These are phyloP conservation scores for Pythium chondricola DNA, from an alignment of 352 stramenopile species.

Conservation along the genomic window DNA sequence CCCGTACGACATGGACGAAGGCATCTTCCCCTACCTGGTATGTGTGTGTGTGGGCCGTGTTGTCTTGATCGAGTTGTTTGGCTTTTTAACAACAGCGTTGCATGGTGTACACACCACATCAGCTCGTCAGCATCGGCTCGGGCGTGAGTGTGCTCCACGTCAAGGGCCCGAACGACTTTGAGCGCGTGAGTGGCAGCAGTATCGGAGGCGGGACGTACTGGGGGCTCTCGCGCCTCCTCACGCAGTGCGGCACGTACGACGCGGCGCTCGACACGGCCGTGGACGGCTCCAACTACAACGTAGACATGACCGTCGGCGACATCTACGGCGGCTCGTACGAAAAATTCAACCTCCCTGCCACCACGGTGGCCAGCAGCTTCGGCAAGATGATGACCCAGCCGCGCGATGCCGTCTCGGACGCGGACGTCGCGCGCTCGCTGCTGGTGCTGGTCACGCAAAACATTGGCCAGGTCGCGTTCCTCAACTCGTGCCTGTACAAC, in stretches of 20 bases:
- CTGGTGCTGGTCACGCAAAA: constrained; percentile 99
- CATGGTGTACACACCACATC: too few relatives aligned
- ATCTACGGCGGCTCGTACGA: constrained; percentile 98
- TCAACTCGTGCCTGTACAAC: constrained; percentile 97
- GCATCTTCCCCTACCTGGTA: constrained; percentile 84
- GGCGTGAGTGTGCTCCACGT: constrained; percentile 96
- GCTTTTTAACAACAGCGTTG: neutral
- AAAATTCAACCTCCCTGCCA: constrained; percentile 88
- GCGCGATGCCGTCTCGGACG: constrained; percentile 82
- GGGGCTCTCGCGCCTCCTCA: constrained; percentile 94
- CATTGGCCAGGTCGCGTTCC: constrained; percentile 94
- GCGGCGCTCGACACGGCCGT: constrained; percentile 79
- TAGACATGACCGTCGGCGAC: constrained; percentile 98
- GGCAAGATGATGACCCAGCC: constrained; percentile 81
- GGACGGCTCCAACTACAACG: constrained; percentile 70
- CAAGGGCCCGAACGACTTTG: constrained; percentile 90
- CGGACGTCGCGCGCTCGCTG: constrained; percentile 94
- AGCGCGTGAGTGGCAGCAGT: constrained; percentile 96
- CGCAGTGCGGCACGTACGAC: constrained; percentile 82
- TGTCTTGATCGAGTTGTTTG: neutral
- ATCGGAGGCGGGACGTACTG: constrained; percentile 99
- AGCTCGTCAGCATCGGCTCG: constrained; percentile 97
- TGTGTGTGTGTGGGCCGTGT: constrained; percentile 5
- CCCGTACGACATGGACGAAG: constrained; percentile 65
- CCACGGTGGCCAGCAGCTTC: constrained; percentile 96